These are phyloP conservation scores for Malus hybrid DNA, from an alignment of 331 rosid genomes.

Conservation along the genomic window DNA sequence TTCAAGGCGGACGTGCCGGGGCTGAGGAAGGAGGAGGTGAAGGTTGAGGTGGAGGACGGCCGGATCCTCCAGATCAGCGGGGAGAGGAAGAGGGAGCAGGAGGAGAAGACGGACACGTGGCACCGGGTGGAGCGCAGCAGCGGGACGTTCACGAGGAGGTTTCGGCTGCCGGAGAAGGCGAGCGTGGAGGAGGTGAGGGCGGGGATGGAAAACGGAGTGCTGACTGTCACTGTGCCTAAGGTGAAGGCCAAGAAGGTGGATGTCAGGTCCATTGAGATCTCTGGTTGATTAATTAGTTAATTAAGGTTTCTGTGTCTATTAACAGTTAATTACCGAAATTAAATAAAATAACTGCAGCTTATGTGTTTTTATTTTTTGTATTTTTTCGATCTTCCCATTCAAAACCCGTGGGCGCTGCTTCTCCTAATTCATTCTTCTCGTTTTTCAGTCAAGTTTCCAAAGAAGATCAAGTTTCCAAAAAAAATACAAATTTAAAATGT, in stretches of 20 bases:
- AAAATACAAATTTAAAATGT: no score
- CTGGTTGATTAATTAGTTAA: neutral
- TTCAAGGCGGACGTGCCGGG: constrained; percentile 9
- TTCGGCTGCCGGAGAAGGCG: neutral
- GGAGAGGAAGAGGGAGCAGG: constrained; percentile 2
- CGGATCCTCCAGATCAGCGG: constrained; percentile 1
- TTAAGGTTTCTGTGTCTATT: neutral
- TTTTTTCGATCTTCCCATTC: no score
- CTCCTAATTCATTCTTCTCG: no score
- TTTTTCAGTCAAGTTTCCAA: no score
- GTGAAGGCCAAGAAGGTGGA: neutral
- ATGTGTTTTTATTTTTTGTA: no score
- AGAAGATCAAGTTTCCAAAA: no score
- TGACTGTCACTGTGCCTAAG: constrained; percentile 17
- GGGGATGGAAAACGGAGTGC: constrained; percentile 16
- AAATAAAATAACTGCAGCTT: no score
- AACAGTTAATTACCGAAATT: neutral
- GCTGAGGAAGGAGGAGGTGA: constrained; percentile 1
- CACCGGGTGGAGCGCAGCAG: no score
- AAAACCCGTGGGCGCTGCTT: no score
- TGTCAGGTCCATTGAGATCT: constrained; percentile 6
- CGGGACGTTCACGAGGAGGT: no score
- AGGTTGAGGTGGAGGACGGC: constrained; percentile 4
- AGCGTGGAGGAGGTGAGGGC: constrained; percentile 11
- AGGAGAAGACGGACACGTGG: neutral